Evolutionary conservation across 345 rosid genomes (phyloP).

Genomic region (Citrus medica): DNA sequence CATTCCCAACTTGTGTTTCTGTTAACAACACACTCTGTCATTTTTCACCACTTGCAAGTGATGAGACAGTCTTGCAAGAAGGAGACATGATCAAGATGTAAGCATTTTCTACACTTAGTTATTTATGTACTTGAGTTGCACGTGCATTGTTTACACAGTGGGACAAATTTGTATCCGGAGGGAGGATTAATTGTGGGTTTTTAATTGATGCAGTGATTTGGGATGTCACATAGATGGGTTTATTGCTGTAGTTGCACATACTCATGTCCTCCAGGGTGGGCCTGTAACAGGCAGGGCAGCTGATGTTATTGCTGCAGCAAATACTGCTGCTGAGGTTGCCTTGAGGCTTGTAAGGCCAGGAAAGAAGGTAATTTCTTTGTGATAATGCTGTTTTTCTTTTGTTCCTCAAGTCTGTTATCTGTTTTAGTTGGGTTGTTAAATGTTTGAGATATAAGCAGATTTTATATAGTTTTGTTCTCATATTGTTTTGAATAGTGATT

Average conservation of each 20-base stretch:
- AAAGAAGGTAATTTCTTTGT: constrained; percentile 57
- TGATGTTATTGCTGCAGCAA: constrained; percentile 91
- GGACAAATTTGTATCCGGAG: not conserved
- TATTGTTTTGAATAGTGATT: not conserved
- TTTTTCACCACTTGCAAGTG: constrained; percentile 88
- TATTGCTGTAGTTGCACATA: constrained; percentile 90
- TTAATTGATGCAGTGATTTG: constrained; percentile 58
- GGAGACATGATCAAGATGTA: constrained; percentile 93
- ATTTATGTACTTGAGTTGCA: not conserved
- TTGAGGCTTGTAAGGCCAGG: constrained; percentile 97
- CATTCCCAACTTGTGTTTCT: constrained; percentile 92
- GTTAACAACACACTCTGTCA: constrained; percentile 87
- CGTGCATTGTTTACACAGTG: not conserved
- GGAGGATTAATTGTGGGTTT: not conserved
- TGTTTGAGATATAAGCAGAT: not conserved
- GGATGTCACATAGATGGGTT: constrained; percentile 99
- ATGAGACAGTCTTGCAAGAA: constrained; percentile 68
- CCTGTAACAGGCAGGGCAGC: constrained; percentile 71
- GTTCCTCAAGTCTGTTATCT: not conserved
- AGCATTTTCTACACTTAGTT: constrained; percentile 4
- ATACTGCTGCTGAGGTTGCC: constrained; percentile 97
- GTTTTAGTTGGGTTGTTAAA: not conserved
- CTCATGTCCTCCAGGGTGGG: constrained; percentile 77
- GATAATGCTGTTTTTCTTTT: not conserved
- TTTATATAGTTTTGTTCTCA: not conserved